Base-by-base conservation (phyloP, 2,329 filamentous ascomycete species). In the Chalara sp. region DNA sequence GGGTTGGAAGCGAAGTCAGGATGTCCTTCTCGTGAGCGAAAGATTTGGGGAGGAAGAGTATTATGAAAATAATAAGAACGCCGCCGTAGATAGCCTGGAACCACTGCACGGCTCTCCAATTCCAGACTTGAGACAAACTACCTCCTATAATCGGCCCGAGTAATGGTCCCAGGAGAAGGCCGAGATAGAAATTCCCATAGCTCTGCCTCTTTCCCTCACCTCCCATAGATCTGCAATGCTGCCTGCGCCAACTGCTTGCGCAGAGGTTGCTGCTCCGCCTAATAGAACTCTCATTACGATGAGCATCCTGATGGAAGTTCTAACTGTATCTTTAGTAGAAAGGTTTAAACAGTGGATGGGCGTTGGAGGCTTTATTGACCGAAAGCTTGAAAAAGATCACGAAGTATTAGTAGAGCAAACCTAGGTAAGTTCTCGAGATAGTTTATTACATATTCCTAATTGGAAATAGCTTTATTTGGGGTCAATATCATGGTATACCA, bases 121-220 rank as follows among this genome's bases (percentile, higher is more conserved):
- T 81, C 62, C 86, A 83, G 5, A 68, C 73, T 58, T 87, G 70
- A 1, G 84, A 76, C n/a, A 95, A 68, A 1, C 76, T 80, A 42
- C 88, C 89, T 48, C 88, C 89, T 32, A 93, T 73, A 47, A 93
- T 86, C 2, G 89, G 89, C 0, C 85, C 81, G 5, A 91, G 66
- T 12, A 93, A 68, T 0, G 89, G 89, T 0, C 87, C 88, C 46
- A 83, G 77, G 6, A 93, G 68, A 0, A 89, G 88, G 0, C 89
- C 89, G 0, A 93, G 75, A 60, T 91, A 93, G 67, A 92, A 93
- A 87, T 75, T 2, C 86, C 81, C 87, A 93, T 92, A n/a, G 88
- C 88, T 12, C 72, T 73, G 2, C 89, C 89, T 46, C 89, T 74
- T 65, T 92, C 84, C 45, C 72, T 75, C 0, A 81, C 68, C 56